Evolutionary conservation across 1,284 basidiomycete genomes (phyloP), one percentile per base, ranked within the genome.

Genomic region (Uromyces viciae-fabae): DNA sequence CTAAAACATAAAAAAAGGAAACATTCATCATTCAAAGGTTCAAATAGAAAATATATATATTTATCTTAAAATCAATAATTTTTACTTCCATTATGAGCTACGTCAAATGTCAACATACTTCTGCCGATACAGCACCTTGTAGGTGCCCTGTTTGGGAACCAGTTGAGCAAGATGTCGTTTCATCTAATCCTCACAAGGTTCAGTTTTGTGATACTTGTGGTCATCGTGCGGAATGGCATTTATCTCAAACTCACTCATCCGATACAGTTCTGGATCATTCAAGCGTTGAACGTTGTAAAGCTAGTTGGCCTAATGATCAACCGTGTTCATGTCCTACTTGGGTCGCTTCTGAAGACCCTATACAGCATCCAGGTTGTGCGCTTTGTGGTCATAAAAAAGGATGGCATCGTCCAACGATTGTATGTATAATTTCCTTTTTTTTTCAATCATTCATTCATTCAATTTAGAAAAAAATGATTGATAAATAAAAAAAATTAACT

Each of bases 341-440:
- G 75, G 64, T 77, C 25, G 31, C 62, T 33, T 25, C 60, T 8
- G 75, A 77, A 14, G 52, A 77, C 25, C 58, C 75, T 17, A 38
- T 25, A 11, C 33, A 68, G 5, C 43, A 68, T 38, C n/a, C 14
- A 28, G 58, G 62, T 15, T 77, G 75, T 69, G 75, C 64, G 22
- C 43, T 77, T 5, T 77, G 75, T 38, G 75, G 75, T 22, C 75
- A 77, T 38, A 77, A 77, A 28, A 77, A 77, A 69, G 75, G 75
- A 2, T 77, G 75, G 75, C 75, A 77, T 69, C 43, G 75, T 40
- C 62, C 46, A n/a, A 77, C 52, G 1, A 60, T 74, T 42, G 72
- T 74, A 74, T 40, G 52, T 38, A 3, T n/a, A n/a, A n/a, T n/a
- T n/a, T n/a, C n/a, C n/a, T n/a, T n/a, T n/a, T n/a, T n/a, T n/a